These are phyloP conservation scores for Reticulascus tulasneorum DNA, from an alignment of 2,329 filamentous ascomycete species.

Conservation along the genomic window DNA sequence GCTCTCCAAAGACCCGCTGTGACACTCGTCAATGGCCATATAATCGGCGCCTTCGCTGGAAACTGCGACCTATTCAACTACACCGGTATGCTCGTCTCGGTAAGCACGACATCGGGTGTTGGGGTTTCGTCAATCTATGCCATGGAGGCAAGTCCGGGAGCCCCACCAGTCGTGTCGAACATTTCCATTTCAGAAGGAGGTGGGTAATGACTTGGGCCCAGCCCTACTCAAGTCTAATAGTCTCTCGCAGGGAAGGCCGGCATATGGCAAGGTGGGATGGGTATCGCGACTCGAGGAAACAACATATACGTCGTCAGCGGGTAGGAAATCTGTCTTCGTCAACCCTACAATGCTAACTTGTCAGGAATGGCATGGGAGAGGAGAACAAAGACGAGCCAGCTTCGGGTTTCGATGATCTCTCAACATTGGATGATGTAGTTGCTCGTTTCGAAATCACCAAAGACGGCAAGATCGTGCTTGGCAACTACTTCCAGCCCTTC, in stretches of 20 bases:
- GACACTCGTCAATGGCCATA: constrained; percentile 24
- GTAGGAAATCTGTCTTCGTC: too few relatives aligned
- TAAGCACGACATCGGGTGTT: constrained; percentile 25
- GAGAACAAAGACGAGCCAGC: constrained; percentile 29
- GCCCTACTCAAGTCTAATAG: constrained; percentile 18
- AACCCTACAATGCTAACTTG: too few relatives aligned
- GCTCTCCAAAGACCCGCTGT: constrained; percentile 40
- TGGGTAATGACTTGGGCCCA: too few relatives aligned
- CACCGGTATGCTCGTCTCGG: constrained; percentile 26
- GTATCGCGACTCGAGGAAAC: constrained; percentile 23
- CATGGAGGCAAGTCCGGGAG: constrained; percentile 28
- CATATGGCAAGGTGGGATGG: constrained; percentile 32
- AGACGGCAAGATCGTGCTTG: constrained; percentile 14
- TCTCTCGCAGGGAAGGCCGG: constrained; percentile 27
- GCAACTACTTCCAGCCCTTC: constrained; percentile 38
- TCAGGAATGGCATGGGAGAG: constrained; percentile 28
- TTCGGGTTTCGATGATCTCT: constrained; percentile 25
- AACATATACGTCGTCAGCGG: constrained; percentile 20
- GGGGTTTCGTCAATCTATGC: constrained; percentile 23
- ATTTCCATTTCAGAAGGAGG: too few relatives aligned
- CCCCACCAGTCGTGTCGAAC: too few relatives aligned
- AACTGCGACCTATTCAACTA: constrained; percentile 45
- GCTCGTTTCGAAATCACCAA: constrained; percentile 24
- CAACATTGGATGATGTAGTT: constrained; percentile 28
- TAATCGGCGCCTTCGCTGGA: constrained; percentile 43